phyloP scores from a whole-genome alignment of 495 filamentous ascomycete species.

The Diplogelasinospora grovesii region DNA sequence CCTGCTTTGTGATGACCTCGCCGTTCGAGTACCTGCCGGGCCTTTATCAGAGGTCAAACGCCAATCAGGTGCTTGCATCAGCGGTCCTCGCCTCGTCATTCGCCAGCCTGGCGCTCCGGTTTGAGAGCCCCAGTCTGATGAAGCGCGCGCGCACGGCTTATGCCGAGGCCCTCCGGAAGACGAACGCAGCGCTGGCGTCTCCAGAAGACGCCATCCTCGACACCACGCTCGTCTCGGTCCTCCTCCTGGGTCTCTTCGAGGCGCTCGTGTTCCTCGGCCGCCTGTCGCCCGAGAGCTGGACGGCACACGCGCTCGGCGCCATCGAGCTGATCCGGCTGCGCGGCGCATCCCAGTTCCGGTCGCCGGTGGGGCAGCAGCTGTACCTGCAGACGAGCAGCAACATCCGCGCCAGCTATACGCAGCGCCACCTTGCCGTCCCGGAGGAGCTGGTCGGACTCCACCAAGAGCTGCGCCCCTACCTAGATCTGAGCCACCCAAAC shows the following conservation, averaged over 20 bases:
- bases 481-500: too few relatives aligned
- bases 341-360: background rate
- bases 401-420: background rate
- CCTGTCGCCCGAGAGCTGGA: background rate
- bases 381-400: background rate
- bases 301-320: background rate
- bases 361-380: background rate
- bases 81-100: too few relatives aligned
- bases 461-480: too few relatives aligned
- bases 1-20: too few relatives aligned
- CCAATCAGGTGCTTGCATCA: too few relatives aligned
- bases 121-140: too few relatives aligned
- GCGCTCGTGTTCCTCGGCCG: constrained; percentile 1
- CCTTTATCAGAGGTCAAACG: too few relatives aligned
- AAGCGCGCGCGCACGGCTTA: constrained; percentile 1
- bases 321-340: constrained; percentile 1
- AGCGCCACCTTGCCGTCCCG: background rate
- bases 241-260: constrained; percentile 4
- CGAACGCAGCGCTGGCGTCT: background rate
- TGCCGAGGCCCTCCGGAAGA: background rate
- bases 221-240: constrained; percentile 3
- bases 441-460: background rate
- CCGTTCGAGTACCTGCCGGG: too few relatives aligned
- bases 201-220: background rate
- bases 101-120: too few relatives aligned